Evolutionary conservation across 75 land plant species (phyloP).

Genomic region (Pinus taeda): DNA sequence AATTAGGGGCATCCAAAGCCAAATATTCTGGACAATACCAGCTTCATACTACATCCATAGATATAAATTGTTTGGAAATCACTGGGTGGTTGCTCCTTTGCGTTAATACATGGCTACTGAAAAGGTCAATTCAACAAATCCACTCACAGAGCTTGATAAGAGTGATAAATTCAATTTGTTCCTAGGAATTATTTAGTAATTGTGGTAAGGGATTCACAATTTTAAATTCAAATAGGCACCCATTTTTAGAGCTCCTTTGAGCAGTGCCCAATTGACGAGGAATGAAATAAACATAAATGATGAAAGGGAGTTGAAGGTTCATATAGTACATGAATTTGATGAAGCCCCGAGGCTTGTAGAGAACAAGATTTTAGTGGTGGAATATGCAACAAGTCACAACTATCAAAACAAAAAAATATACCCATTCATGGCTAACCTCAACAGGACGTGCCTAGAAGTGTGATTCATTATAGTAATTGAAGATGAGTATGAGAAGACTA

Average conservation of each 20-base stretch:
- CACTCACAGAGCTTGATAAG: too few relatives aligned
- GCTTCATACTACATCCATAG: too few relatives aligned
- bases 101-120: too few relatives aligned
- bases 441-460: slow-evolving; percentile 75
- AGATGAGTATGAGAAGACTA: slow-evolving; percentile 75
- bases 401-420: slow-evolving; percentile 56
- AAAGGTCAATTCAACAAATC: too few relatives aligned
- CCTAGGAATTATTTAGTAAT: background rate
- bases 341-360: slow-evolving; percentile 53
- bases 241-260: background rate
- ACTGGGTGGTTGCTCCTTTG: too few relatives aligned
- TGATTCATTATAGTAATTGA: slow-evolving; percentile 85
- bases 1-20: too few relatives aligned
- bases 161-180: background rate
- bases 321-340: slow-evolving; percentile 70
- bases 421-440: slow-evolving; percentile 89
- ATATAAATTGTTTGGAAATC: too few relatives aligned
- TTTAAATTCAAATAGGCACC: too few relatives aligned
- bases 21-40: too few relatives aligned
- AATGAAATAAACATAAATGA: slow-evolving; percentile 21
- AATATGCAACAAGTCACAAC: slow-evolving; percentile 73
- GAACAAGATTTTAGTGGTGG: slow-evolving; percentile 83
- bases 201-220: background rate
- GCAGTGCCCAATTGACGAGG: background rate
- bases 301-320: slow-evolving; percentile 64